Percentiles rank a stretch among this genome's conserved stretches.
Conservation (phyloP, 306 rosid species). For the Elaeagnus macrophylla region DNA sequence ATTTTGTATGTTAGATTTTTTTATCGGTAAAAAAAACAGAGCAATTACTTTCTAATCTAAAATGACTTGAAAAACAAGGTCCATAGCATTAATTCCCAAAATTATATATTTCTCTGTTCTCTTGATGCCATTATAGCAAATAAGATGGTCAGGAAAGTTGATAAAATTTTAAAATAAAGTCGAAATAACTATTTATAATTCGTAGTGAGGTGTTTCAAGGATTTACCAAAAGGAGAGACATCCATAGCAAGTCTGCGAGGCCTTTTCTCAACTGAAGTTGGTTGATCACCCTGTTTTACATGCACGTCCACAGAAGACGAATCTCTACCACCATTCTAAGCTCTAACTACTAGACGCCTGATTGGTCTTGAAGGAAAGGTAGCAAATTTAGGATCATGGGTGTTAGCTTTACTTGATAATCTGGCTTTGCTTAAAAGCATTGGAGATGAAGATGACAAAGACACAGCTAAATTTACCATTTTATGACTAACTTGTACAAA, state of each 20-base stretch:
- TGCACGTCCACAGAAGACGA: slow-evolving; percentile 42
- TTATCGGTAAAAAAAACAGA: too few species aligned
- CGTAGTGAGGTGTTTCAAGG: too few species aligned
- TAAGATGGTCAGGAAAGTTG: too few species aligned
- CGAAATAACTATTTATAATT: too few species aligned
- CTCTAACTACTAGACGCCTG: slow-evolving; percentile 27
- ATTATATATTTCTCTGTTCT: too few species aligned
- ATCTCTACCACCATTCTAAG: slow-evolving; percentile 41
- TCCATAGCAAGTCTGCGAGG: slow-evolving; percentile 41
- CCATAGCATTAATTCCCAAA: too few species aligned
- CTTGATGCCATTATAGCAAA: too few species aligned
- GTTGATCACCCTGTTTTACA: slow-evolving; percentile 30
- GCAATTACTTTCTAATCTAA: too few species aligned
- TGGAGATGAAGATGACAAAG: slow-evolving; percentile 30
- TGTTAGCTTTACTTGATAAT: background rate
- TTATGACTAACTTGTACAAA: background rate
- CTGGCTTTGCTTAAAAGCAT: slow-evolving; percentile 24
- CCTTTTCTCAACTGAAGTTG: slow-evolving; percentile 30
- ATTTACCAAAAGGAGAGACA: slow-evolving; percentile 59
- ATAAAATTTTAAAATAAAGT: too few species aligned
- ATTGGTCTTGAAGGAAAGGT: slow-evolving; percentile 22
- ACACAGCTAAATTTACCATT: slow-evolving; percentile 36
- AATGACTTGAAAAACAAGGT: too few species aligned
- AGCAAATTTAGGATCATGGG: slow-evolving; percentile 20
- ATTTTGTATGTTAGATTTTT: too few species aligned